Base-by-base conservation (phyloP, 2,329 filamentous ascomycete species). In the Neospermospora avenae region DNA sequence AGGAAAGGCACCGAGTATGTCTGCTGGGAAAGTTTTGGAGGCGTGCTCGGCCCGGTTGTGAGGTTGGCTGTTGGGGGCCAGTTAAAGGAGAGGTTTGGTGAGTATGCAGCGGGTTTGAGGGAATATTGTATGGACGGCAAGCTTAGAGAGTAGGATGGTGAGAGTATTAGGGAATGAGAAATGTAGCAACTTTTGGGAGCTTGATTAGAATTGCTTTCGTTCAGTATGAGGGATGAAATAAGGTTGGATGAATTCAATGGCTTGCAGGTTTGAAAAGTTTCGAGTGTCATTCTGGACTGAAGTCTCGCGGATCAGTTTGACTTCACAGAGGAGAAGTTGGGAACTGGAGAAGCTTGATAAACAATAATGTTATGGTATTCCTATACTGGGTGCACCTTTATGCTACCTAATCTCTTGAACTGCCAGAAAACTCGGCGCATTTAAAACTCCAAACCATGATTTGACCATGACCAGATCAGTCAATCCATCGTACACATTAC, bases 21-120 rank as follows among this genome's bases (percentile, higher is more conserved):
- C 13, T 76, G 73, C 68, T 78, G 74, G 74, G 77, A 80, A 72
- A 80, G 77, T n/a, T 78, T 78, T 64, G 74, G 75, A 41, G 77
- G 78, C 0, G 52, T 71, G 5, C 39, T 79, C 59, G 74, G 71
- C 10, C 69, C 69, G 3, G 68, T 74, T 13, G 70, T 78, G 16
- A 73, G 68, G 67, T 42, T 65, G 28, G 64, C 70, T 1, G 73
- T 74, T 28, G 75, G 74, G 1, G 55, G 49, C 6, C 63, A 69
- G 63, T 63, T 80, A 28, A 61, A 68, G 46, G 69, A 64, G 10
- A 74, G 73, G 16, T 76, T 78, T 59, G 70, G 69, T 35, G 72
- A 70, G 57, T 79, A 76, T 73, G 73, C 70, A 64, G 68, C 70
- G 31, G 77, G 75, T 34, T 60, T 80, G 58, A 78, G 76, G 72